These are phyloP conservation scores for Epichloe coenophiala DNA, from an alignment of 2,329 filamentous ascomycete genomes.

Conservation along the genomic window DNA sequence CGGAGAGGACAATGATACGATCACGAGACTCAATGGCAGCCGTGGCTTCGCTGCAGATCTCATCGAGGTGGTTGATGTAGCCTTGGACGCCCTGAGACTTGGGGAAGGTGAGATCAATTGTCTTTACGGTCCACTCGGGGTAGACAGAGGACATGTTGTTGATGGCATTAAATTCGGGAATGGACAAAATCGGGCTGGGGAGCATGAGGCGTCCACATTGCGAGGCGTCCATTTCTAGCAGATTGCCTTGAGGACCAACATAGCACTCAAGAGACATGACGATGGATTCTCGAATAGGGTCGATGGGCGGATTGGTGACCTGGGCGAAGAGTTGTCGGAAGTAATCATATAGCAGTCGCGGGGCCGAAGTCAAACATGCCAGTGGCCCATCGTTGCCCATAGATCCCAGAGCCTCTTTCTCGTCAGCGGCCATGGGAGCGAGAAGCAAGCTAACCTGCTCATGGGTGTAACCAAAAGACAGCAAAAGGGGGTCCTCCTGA, in stretches of 20 bases:
- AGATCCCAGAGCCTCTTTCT: constrained; percentile 90
- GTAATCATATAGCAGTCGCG: constrained; percentile 85
- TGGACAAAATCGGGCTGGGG: constrained; percentile 77
- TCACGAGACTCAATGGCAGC: constrained; percentile 72
- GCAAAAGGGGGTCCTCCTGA: constrained; percentile 72
- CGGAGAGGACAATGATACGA: constrained; percentile 78
- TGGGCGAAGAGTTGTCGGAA: constrained; percentile 97
- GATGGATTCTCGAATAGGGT: constrained; percentile 91
- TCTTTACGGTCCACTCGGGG: constrained; percentile 74
- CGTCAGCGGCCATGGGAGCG: constrained; percentile 91
- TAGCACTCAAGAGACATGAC: constrained; percentile 98
- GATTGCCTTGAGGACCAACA: constrained; percentile 87
- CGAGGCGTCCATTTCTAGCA: constrained; percentile 82
- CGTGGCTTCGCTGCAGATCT: constrained; percentile 74
- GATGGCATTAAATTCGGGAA: constrained; percentile 80
- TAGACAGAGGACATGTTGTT: constrained; percentile 62
- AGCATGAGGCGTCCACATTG: constrained; percentile 80
- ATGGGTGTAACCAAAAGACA: constrained; percentile 85
- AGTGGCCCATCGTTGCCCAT: constrained; percentile 97
- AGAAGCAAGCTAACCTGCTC: constrained; percentile 89
- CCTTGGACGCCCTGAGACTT: constrained; percentile 72
- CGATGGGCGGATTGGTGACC: constrained; percentile 94
- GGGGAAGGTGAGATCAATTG: constrained; percentile 85
- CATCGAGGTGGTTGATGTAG: constrained; percentile 76
- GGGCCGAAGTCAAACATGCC: constrained; percentile 79